Conservation (phyloP, 371 early-diverging fungal species). For the Mucor lusitanicus region DNA sequence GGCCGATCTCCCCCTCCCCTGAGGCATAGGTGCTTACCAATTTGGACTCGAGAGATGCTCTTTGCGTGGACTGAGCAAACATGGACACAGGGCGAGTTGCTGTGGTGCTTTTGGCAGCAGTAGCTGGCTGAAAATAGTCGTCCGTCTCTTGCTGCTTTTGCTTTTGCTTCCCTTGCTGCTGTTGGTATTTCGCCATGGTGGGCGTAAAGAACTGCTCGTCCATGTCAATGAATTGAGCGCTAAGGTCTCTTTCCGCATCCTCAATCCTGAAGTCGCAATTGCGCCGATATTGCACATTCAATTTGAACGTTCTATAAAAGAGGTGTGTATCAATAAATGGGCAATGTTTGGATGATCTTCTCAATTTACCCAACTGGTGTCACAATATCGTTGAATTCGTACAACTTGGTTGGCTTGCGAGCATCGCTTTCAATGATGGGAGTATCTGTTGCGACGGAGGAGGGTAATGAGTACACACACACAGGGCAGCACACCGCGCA, state of each 20-base stretch:
- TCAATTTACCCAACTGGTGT: slow-evolving; percentile 68
- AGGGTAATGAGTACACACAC: not conserved
- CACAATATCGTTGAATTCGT: slow-evolving; percentile 70
- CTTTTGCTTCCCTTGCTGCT: slow-evolving; percentile 8
- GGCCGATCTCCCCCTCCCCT: not conserved
- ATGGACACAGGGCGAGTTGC: not conserved
- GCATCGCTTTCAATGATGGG: slow-evolving; percentile 61
- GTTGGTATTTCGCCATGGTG: slow-evolving; percentile 57
- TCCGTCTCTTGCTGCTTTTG: not conserved
- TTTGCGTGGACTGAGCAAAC: not conserved
- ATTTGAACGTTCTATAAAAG: slow-evolving; percentile 60
- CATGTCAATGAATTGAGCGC: slow-evolving; percentile 44
- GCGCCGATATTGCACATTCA: slow-evolving; percentile 78
- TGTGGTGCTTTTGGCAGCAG: not conserved
- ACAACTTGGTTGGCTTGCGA: slow-evolving; percentile 45
- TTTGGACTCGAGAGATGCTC: not conserved
- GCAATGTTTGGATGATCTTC: not conserved
- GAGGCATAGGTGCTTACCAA: not conserved
- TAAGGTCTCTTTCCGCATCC: slow-evolving; percentile 47
- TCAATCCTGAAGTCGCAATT: slow-evolving; percentile 81
- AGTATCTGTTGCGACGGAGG: slow-evolving; percentile 38
- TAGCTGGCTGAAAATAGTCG: not conserved
- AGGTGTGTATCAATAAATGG: not conserved
- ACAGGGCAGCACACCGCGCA: too few relatives aligned
- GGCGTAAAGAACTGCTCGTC: slow-evolving; percentile 39